A percentile compares a stretch with the other conserved stretches of the same genome.
These are phyloP conservation scores for Zygosaccharomyces siamensis DNA, from an alignment of 805 yeast species.

Conservation along the genomic window DNA sequence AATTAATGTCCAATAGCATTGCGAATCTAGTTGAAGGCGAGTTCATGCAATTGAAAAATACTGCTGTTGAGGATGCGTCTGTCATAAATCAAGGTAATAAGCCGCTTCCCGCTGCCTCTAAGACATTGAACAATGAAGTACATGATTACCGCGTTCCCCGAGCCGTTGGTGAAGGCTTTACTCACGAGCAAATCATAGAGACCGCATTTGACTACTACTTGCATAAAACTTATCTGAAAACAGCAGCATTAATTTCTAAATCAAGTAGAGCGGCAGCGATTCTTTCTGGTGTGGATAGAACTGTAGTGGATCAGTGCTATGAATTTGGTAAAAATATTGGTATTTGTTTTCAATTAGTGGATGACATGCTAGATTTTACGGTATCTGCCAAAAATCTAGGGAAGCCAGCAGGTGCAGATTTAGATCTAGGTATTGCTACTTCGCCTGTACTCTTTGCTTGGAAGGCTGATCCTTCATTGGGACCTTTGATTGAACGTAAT, in stretches of 20 bases:
- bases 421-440: conserved; percentile 90
- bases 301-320: conserved; percentile 78
- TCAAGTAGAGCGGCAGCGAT: conserved; percentile 92
- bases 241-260: conserved; percentile 91
- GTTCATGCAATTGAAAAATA: conserved; percentile 95
- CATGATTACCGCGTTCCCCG: conserved; percentile 34
- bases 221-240: conserved; percentile 92
- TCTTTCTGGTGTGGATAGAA: conserved; percentile 73
- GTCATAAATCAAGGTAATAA: conserved; percentile 29
- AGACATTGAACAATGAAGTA: conserved; percentile 12
- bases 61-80: conserved; percentile 56
- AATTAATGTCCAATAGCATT: conserved; percentile 88
- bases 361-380: conserved; percentile 93
- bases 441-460: conserved; percentile 96
- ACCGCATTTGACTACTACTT: conserved; percentile 94
- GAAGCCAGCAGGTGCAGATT: conserved; percentile 94
- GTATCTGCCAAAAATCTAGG: conserved; percentile 82
- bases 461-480: conserved; percentile 80
- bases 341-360: conserved; percentile 91
- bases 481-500: conserved; percentile 77
- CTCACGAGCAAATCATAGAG: conserved; percentile 61
- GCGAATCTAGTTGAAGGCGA: conserved; percentile 98
- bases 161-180: conserved; percentile 25
- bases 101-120: conserved; percentile 38
- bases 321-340: conserved; percentile 92